Evolutionary conservation across 2,329 filamentous ascomycete species (phyloP).

Genomic region (Knufia fluminis): DNA sequence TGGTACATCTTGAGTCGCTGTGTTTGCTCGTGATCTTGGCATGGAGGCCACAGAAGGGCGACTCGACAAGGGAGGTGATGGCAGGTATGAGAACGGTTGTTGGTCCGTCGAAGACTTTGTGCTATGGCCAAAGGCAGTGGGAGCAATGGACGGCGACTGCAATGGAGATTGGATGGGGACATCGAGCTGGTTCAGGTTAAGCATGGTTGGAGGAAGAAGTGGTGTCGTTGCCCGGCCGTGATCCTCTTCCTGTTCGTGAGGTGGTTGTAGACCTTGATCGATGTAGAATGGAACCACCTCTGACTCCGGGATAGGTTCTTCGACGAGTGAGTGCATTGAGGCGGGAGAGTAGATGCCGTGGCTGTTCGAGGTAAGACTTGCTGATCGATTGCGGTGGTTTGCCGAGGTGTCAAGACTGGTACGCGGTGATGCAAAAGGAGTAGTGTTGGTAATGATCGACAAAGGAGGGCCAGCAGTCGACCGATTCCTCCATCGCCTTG

Average conservation of each 20-base stretch:
- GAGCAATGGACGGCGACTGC: conserved; percentile 71
- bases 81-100: conserved; percentile 39
- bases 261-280: conserved; percentile 39
- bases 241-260: conserved; percentile 43
- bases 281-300: conserved; percentile 44
- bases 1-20: conserved; percentile 48
- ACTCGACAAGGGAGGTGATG: conserved; percentile 66
- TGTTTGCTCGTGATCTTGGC: conserved; percentile 37
- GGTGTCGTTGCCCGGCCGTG: conserved; percentile 68
- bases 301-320: conserved; percentile 42
- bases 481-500: conserved; percentile 46
- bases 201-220: conserved; percentile 72
- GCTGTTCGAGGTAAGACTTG: conserved; percentile 23
- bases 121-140: conserved; percentile 37
- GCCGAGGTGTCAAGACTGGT: conserved; percentile 52
- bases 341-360: conserved; percentile 12
- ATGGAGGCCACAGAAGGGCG: conserved; percentile 73
- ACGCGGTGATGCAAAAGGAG: conserved; percentile 42
- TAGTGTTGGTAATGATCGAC: conserved; percentile 54
- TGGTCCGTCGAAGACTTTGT: conserved; percentile 40
- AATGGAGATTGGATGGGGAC: conserved; percentile 66
- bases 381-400: conserved; percentile 26
- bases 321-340: conserved; percentile 34
- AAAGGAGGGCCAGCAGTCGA: conserved; percentile 36
- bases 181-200: conserved; percentile 42